Conservation (phyloP, 805 yeast species). For the Yamadazyma kitorensis region DNA sequence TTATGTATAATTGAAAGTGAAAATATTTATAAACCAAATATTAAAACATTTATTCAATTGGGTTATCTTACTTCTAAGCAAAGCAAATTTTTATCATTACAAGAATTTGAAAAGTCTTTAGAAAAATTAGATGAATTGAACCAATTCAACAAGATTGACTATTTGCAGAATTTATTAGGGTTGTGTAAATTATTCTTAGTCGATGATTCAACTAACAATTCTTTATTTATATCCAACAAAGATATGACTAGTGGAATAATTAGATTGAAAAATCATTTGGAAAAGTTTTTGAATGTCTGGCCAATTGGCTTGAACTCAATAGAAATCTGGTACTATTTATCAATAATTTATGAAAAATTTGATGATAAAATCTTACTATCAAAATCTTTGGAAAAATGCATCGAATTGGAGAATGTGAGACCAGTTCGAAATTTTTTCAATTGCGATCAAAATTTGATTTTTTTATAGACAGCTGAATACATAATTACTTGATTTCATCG, state of each 20-base stretch:
- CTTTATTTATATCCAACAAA: constrained; percentile 49
- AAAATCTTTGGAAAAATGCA: constrained; percentile 57
- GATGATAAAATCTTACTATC: constrained; percentile 50
- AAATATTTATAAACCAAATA: constrained; percentile 41
- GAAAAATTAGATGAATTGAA: constrained; percentile 35
- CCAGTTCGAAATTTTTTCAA: constrained; percentile 47
- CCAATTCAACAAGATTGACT: constrained; percentile 28
- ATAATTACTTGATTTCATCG: no score
- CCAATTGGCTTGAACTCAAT: constrained; percentile 39
- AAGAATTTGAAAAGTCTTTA: constrained; percentile 63
- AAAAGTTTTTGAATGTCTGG: constrained; percentile 33
- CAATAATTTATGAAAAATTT: constrained; percentile 57
- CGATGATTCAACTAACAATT: constrained; percentile 29
- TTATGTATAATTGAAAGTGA: constrained; percentile 74
- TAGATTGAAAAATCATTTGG: constrained; percentile 48
- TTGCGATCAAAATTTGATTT: constrained; percentile 22
- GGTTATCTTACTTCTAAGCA: constrained; percentile 46
- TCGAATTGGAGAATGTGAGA: constrained; percentile 59
- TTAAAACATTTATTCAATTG: constrained; percentile 47
- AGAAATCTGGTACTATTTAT: constrained; percentile 71
- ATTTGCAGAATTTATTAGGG: constrained; percentile 54
- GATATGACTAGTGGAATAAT: constrained; percentile 64
- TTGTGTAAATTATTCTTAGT: constrained; percentile 48
- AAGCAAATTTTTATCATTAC: constrained; percentile 49
- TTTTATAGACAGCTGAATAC: no score